A percentile compares a stretch with the other conserved stretches of the same genome.
phyloP scores from a whole-genome alignment of 176 grass and related monocot genomes.

The Saccharum officinarum region DNA sequence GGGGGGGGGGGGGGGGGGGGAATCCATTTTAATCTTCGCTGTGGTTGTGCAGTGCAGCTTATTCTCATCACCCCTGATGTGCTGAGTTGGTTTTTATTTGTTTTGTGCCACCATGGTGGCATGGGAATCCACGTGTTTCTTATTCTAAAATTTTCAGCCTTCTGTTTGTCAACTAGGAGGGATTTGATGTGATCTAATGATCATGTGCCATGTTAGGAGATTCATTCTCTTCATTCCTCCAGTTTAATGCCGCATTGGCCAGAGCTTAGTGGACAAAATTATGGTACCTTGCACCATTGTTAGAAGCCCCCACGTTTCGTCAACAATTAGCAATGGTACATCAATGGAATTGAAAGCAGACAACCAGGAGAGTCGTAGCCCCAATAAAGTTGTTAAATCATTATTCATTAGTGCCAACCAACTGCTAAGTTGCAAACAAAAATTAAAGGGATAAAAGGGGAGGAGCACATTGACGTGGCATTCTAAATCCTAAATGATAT shows the following conservation, averaged over 20 bases:
- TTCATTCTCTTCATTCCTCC: constrained; percentile 15
- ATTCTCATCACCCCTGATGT: not conserved
- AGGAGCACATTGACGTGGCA: constrained; percentile 6
- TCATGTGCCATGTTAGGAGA: constrained; percentile 1
- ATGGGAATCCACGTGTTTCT: constrained; percentile 1
- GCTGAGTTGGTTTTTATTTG: constrained; percentile 7
- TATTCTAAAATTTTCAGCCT: constrained; percentile 4
- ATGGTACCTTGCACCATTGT: constrained; percentile 22
- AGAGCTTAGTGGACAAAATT: constrained; percentile 3
- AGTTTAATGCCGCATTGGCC: not conserved
- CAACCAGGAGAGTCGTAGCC: not conserved
- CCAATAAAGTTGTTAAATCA: constrained; percentile 8
- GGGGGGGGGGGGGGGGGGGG: not conserved
- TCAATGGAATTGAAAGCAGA: constrained; percentile 1
- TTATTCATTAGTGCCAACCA: constrained; percentile 27
- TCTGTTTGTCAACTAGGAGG: constrained; percentile 10
- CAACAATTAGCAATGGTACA: not conserved
- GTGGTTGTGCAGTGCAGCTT: not conserved
- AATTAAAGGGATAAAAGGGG: constrained; percentile 5
- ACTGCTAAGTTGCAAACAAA: not conserved
- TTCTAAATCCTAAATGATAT: constrained; percentile 22
- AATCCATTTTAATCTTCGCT: not conserved
- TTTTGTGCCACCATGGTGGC: not conserved
- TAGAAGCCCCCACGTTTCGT: not conserved
- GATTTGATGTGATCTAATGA: constrained; percentile 25